These are phyloP conservation scores for Pleomassaria siparia DNA, from an alignment of 2,329 filamentous ascomycete genomes.

Conservation along the genomic window DNA sequence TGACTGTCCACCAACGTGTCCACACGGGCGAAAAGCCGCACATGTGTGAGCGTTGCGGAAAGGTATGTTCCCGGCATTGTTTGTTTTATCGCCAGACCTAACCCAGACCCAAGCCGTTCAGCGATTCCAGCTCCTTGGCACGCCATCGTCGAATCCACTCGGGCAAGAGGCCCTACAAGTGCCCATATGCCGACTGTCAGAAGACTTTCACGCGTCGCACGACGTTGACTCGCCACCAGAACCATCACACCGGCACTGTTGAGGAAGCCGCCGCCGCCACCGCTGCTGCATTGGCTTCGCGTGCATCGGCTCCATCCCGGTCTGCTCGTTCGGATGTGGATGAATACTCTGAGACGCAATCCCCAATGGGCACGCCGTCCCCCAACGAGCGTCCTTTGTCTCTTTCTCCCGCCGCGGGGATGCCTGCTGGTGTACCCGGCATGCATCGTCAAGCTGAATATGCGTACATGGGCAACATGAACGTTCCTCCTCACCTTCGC, in stretches of 20 bases:
- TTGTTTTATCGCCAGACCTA: conserved; percentile 18
- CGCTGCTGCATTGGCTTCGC: conserved; percentile 74
- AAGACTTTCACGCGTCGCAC: conserved; percentile 98
- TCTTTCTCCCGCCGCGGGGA: conserved; percentile 75
- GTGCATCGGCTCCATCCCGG: conserved; percentile 48
- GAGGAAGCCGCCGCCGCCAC: conserved; percentile 91
- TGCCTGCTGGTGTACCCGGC: conserved; percentile 63
- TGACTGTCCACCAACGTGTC: conserved; percentile 93
- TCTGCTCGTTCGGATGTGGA: conserved; percentile 69
- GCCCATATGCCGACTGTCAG: conserved; percentile 94
- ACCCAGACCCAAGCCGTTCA: conserved; percentile 71
- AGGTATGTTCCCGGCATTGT: conserved; percentile 60
- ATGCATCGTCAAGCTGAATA: conserved; percentile 72
- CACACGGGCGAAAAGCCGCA: conserved; percentile 99
- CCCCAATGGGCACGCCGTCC: conserved; percentile 78
- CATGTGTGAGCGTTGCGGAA: conserved; percentile 94
- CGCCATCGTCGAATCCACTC: conserved; percentile 93
- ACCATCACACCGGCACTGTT: conserved; percentile 91
- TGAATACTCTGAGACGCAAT: conserved; percentile 69
- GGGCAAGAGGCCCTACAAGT: conserved; percentile 95
- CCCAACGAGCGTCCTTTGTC: conserved; percentile 78
- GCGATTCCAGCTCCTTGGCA: conserved; percentile 91
- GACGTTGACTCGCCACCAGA: conserved; percentile 92
- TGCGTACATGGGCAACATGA: conserved; percentile 74
- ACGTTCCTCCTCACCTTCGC: conserved; percentile 80